phyloP scores from a whole-genome alignment of 805 yeast species.

The Lipomyces chichibuensis region DNA sequence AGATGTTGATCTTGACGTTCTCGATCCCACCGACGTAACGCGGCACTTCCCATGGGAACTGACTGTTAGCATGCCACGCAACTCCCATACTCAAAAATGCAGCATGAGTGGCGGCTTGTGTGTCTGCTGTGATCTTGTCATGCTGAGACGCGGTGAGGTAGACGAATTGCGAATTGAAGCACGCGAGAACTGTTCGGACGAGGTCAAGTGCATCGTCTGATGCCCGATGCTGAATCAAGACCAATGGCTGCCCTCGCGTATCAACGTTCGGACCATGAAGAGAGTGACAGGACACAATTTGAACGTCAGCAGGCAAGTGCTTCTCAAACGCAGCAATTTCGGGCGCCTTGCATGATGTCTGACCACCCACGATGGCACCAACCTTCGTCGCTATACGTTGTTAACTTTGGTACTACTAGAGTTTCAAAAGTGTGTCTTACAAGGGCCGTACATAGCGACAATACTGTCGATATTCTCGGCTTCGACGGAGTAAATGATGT shows the following conservation, averaged over 20 bases:
- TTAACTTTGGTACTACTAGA: not conserved
- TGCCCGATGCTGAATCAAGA: constrained; percentile 76
- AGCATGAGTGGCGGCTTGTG: constrained; percentile 98
- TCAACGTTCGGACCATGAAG: constrained; percentile 92
- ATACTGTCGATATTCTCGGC: constrained; percentile 80
- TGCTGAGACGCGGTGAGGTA: constrained; percentile 83
- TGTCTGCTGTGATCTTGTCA: constrained; percentile 94
- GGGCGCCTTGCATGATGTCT: constrained; percentile 91
- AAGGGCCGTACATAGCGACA: constrained; percentile 78
- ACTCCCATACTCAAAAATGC: constrained; percentile 96
- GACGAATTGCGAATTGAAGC: constrained; percentile 78
- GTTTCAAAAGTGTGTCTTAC: constrained; percentile 29
- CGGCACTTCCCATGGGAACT: constrained; percentile 86
- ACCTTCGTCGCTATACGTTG: constrained; percentile 59
- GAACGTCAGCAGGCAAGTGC: constrained; percentile 73
- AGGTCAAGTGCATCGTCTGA: constrained; percentile 56
- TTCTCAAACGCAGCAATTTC: constrained; percentile 85
- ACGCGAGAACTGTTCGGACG: constrained; percentile 66
- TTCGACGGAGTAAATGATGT: constrained; percentile 87
- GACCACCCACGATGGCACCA: constrained; percentile 96
- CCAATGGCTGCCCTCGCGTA: constrained; percentile 90
- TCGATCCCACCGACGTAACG: constrained; percentile 94
- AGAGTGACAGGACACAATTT: constrained; percentile 86
- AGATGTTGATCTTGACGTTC: constrained; percentile 92
- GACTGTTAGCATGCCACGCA: constrained; percentile 83